A percentile compares a stretch with the other conserved stretches of the same genome.
Conservation (phyloP, 768 basidiomycete genomes). For the Boletus bicolor region DNA sequence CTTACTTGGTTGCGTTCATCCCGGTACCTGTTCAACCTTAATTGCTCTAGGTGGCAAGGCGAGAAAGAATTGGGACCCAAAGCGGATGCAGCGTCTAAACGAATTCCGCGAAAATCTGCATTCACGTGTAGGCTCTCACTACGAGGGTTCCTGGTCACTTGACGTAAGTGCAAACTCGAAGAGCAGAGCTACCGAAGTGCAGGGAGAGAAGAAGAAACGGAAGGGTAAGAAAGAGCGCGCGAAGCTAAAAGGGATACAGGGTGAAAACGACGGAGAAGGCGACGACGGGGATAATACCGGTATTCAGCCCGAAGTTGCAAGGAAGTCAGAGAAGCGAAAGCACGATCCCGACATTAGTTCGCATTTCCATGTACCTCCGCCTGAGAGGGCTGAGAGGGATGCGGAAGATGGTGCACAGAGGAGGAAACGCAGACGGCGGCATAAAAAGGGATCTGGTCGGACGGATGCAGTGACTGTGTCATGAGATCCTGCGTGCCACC, state of each 20-base stretch:
- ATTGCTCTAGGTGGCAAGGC: slow-evolving; percentile 17
- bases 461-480: neutral
- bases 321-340: slow-evolving; percentile 16
- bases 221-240: slow-evolving; percentile 70
- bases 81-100: slow-evolving; percentile 59
- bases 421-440: slow-evolving; percentile 43
- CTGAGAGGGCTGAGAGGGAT: slow-evolving; percentile 8
- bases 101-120: slow-evolving; percentile 67
- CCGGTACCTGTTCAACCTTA: neutral
- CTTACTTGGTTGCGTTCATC: slow-evolving; percentile 2
- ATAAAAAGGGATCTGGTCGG: slow-evolving; percentile 32
- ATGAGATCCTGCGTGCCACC: neutral
- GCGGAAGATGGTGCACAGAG: slow-evolving; percentile 11
- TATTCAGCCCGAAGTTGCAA: neutral
- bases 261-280: slow-evolving; percentile 7
- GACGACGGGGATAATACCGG: neutral
- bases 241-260: slow-evolving; percentile 41
- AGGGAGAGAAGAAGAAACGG: slow-evolving; percentile 50
- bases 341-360: slow-evolving; percentile 9
- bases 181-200: slow-evolving; percentile 8
- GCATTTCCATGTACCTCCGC: slow-evolving; percentile 7
- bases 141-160: slow-evolving; percentile 22
- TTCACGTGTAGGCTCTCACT: slow-evolving; percentile 35
- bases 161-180: neutral
- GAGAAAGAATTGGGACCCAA: slow-evolving; percentile 55